phyloP scores from a whole-genome alignment of 2,329 filamentous ascomycete species.

The Colletotrichum sp. region DNA sequence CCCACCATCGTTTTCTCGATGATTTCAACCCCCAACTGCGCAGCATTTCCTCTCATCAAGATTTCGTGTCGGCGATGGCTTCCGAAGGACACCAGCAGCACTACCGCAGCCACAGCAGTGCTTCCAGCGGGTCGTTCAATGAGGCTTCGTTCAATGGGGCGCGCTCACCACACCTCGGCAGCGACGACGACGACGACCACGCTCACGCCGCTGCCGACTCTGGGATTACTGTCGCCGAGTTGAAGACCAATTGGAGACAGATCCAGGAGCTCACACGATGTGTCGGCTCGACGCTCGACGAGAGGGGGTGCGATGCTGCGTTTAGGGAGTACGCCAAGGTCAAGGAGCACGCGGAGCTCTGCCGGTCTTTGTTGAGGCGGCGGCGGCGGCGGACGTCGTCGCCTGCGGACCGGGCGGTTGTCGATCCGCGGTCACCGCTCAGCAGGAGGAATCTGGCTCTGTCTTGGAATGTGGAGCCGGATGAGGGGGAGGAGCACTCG shows the following conservation, averaged over 20 bases:
- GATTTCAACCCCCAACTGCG: not conserved
- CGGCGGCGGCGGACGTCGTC: not conserved
- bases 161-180: not conserved
- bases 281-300: constrained; percentile 36
- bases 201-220: constrained; percentile 19
- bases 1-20: not conserved
- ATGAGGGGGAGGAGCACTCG: not conserved
- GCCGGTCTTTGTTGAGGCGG: not conserved
- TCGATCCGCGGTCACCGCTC: not conserved
- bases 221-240: constrained; percentile 29
- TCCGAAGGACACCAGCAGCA: not conserved
- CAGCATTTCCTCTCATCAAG: not conserved
- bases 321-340: constrained; percentile 50
- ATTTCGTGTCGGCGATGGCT: not conserved
- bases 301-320: constrained; percentile 45
- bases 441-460: constrained; percentile 4
- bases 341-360: constrained; percentile 22
- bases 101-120: not conserved
- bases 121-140: not conserved
- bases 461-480: not conserved
- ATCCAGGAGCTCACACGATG: constrained; percentile 39
- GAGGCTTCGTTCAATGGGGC: not conserved
- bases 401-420: not conserved
- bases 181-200: not conserved
- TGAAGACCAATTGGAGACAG: constrained; percentile 38